Conservation (phyloP, 441 rosid genomes). For the Manihot esculenta region DNA sequence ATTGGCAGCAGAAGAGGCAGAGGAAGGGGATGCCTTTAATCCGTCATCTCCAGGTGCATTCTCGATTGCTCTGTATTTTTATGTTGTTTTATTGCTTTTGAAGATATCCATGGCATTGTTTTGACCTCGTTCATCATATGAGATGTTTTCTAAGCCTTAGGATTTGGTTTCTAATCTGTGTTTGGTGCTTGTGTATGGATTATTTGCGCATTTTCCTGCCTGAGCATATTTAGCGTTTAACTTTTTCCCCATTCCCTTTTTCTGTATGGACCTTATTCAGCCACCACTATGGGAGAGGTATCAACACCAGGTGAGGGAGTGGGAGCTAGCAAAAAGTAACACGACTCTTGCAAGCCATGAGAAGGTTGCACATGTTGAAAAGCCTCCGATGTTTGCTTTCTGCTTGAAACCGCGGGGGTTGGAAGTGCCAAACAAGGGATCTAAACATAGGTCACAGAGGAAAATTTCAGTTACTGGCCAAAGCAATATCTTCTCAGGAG, state of each 20-base stretch:
- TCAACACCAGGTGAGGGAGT: constrained; percentile 70
- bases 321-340: constrained; percentile 61
- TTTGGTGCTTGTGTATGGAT: background rate
- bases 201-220: background rate
- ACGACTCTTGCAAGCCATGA: constrained; percentile 37
- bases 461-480: constrained; percentile 63
- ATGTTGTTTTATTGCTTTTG: constrained; percentile 1
- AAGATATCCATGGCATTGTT: background rate
- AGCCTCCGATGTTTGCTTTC: constrained; percentile 93
- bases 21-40: constrained; percentile 85
- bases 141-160: background rate
- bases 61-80: constrained; percentile 3
- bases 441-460: constrained; percentile 81
- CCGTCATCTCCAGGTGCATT: constrained; percentile 88
- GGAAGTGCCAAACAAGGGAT: constrained; percentile 88
- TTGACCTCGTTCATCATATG: background rate
- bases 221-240: background rate
- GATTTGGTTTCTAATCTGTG: background rate
- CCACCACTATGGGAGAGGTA: constrained; percentile 92
- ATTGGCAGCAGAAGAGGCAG: constrained; percentile 82
- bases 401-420: constrained; percentile 96
- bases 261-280: constrained; percentile 40
- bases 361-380: constrained; percentile 53
- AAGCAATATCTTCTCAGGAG: constrained; percentile 44
- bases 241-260: background rate